Base-by-base conservation (phyloP, 1,284 basidiomycete genomes). In the Neotropicomus parvogracilis region DNA sequence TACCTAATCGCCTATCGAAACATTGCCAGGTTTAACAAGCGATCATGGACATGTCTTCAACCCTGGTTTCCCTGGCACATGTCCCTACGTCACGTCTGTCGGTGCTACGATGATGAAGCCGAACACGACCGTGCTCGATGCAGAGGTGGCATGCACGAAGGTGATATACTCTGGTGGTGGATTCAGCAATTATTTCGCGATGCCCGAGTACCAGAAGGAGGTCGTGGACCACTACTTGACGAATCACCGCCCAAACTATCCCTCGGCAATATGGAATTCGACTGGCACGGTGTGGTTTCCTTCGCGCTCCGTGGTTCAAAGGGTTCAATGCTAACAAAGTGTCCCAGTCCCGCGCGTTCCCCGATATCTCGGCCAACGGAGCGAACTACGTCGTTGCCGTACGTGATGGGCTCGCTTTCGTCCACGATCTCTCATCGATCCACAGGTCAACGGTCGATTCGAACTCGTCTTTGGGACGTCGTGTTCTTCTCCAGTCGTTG, bases 161-260 rank as follows among this genome's bases (percentile, higher is more conserved):
- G 68, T 69, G 16, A 65, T 68, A 40, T 73, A 69, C 40, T 69
- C 70, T 35, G 79, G 80, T 26, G 77, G 73, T 19, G 80, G 65
- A 42, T 73, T 79, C 69, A 69, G 66, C 52, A 68, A 75, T 57
- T 61, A 69, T 52, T 74, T 73, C 56, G 40, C 60, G 0, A 58
- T 64, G 33, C 72, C 71, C 2, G 45, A 39, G 0, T 76, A 71
- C 56, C 75, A 77, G 54, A 52, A 53, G 28, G 45, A 43, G 1
- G 64, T 54, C 4, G 63, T 64, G 14, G 28, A 40, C 10, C 0
- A 33, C 21, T 59, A 66, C 39, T 26, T 69, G 46, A 50, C 19
- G 6, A 33, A 49, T 10, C 56, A 65, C 43, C 48, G 20, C 24
- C 65, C 68, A 1, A 42, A 60, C n/a, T 75, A 43, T 33, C 39